Evolutionary conservation across 164 flowering plant species (phyloP), one percentile per base, ranked within the genome.

Genomic region (Chimonanthus salicifolius): DNA sequence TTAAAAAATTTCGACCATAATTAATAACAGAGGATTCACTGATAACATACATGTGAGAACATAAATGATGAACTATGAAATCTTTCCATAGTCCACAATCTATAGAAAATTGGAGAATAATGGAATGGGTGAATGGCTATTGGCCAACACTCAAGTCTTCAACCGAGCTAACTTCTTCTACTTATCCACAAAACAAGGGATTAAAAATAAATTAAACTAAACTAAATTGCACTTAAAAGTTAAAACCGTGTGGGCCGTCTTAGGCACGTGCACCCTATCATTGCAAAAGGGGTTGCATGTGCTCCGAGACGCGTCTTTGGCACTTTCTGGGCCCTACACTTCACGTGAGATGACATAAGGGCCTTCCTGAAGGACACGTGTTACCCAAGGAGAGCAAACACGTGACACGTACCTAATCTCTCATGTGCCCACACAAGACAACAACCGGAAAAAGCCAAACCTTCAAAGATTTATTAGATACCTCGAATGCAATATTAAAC

Each of bases 221-320:
- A 33, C 33, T 33, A 33, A 33, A 33, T 33, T 33, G 33, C 33
- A 33, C 33, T 33, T 33, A 33, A 33, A 62, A 18, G 21, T 15
- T 18, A 45, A 65, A 65, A 44, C 8, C 68, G 68, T 43, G 68
- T 65, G 68, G 68, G 68, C 68, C 68, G 10, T 47, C 47, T 45
- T 9, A 15, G 48, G 68, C 68, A 45, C 68, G 68, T 45, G 68
- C 15, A 65, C 16, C 47, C 68, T 15, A 43, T 13, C n/a, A 9
- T 45, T 65, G 11, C 15, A 0, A 64, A 15, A 45, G 68, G 45
- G 47, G 5, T 54, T 54, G 68, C 68, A 65, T 65, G 68, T 65
- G 68, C 68, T 15, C 45, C 2, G 18, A 47, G 48, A 43, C 49
- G 64, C 21, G 64, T 15, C 20, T 18, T n/a, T 3, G 64, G 20